These are phyloP conservation scores for Phyllosticta citriasiana DNA, from an alignment of 2,329 filamentous ascomycete species.

Conservation along the genomic window DNA sequence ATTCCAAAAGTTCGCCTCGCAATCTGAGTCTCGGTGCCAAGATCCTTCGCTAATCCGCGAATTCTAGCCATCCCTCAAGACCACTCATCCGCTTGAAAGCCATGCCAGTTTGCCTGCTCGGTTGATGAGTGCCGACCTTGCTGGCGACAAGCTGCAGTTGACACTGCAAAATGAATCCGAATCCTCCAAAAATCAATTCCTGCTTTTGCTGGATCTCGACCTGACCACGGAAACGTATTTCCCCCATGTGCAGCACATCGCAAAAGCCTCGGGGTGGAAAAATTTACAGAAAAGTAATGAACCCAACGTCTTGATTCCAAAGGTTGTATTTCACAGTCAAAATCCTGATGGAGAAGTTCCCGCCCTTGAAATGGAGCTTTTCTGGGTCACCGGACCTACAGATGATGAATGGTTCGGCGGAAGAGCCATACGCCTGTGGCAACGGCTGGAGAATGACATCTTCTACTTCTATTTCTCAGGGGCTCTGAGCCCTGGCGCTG, in stretches of 20 bases:
- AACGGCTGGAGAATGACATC: background rate
- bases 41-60: background rate
- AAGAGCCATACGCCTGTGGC: background rate
- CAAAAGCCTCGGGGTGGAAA: background rate
- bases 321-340: background rate
- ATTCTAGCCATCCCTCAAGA: background rate
- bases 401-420: background rate
- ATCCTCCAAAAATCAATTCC: background rate
- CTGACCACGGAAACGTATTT: background rate
- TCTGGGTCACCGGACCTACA: background rate
- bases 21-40: too few species aligned
- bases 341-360: background rate
- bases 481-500: background rate
- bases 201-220: background rate
- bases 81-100: background rate
- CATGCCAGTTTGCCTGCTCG: background rate
- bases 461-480: conserved; percentile 1
- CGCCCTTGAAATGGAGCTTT: background rate
- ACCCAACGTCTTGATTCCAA: background rate
- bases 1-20: too few species aligned
- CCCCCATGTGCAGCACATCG: background rate
- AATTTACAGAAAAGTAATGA: background rate
- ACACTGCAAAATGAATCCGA: background rate
- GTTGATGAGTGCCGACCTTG: background rate
- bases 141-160: background rate